These are phyloP conservation scores for Xylaria cubensis DNA, from an alignment of 495 filamentous ascomycete species.

Conservation along the genomic window DNA sequence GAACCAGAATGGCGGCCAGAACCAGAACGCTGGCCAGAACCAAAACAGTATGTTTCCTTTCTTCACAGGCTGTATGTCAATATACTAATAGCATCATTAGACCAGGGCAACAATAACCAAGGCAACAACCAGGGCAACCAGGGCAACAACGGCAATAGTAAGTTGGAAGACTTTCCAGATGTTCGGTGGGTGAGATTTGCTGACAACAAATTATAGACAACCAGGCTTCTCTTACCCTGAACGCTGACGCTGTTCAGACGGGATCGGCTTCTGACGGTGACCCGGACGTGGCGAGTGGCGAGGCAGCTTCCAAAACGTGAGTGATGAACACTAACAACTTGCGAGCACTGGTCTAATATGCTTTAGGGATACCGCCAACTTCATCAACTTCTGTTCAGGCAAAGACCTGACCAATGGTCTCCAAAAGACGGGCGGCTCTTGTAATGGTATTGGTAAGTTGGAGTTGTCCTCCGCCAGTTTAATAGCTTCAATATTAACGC, in stretches of 20 bases:
- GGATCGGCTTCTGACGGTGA: conserved; percentile 50
- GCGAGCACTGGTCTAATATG: conserved; percentile 23
- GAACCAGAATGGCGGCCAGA: conserved; percentile 15
- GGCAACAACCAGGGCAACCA: conserved; percentile 23
- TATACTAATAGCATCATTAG: conserved; percentile 17
- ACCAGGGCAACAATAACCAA: conserved; percentile 20
- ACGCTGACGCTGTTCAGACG: conserved; percentile 56
- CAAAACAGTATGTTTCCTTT: conserved; percentile 18
- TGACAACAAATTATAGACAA: conserved; percentile 5
- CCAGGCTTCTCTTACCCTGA: conserved; percentile 42
- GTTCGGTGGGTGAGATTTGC: background rate
- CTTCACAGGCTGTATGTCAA: background rate
- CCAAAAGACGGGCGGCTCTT: conserved; percentile 69
- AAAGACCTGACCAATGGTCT: conserved; percentile 73
- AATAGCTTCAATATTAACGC: conserved; percentile 29
- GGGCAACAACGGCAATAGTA: conserved; percentile 12
- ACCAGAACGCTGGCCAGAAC: conserved; percentile 26
- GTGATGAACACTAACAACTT: conserved; percentile 30
- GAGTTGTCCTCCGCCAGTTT: conserved; percentile 3
- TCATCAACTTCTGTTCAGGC: conserved; percentile 73
- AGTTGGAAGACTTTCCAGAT: background rate
- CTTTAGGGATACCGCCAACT: conserved; percentile 61
- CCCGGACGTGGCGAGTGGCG: conserved; percentile 51
- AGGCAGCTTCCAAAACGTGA: conserved; percentile 62
- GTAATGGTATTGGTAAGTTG: conserved; percentile 72